These are phyloP conservation scores for Chenopodium formosanum DNA, from an alignment of 148 eudicot genomes.

Conservation along the genomic window DNA sequence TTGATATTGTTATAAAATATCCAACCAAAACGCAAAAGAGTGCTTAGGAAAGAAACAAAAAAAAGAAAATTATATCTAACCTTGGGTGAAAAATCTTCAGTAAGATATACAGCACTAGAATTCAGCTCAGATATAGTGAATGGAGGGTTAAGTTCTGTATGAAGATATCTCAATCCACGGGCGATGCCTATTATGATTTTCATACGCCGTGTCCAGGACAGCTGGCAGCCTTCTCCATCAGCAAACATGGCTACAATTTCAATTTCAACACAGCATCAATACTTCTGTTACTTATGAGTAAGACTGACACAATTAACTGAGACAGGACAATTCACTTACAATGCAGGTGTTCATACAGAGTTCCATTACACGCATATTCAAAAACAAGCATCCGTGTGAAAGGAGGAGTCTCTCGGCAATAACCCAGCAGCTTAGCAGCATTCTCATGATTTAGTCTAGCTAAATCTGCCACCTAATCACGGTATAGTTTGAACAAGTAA, in stretches of 20 bases:
- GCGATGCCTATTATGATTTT: conserved; percentile 83
- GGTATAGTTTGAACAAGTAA: background rate
- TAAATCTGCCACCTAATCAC: conserved; percentile 77
- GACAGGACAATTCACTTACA: conserved; percentile 49
- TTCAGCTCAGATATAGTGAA: conserved; percentile 79
- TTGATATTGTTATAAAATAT: background rate
- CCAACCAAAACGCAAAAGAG: background rate
- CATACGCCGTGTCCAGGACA: conserved; percentile 94
- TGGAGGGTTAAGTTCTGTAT: conserved; percentile 86
- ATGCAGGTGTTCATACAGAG: conserved; percentile 87
- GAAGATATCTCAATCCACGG: conserved; percentile 79
- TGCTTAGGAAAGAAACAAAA: background rate
- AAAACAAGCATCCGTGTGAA: conserved; percentile 92
- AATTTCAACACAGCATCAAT: conserved; percentile 9
- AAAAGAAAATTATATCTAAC: conserved; percentile 29
- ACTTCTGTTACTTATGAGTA: background rate
- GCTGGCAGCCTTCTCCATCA: conserved; percentile 89
- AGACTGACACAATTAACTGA: background rate
- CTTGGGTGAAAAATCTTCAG: conserved; percentile 94
- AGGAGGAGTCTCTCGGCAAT: conserved; percentile 76
- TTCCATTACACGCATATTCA: conserved; percentile 90
- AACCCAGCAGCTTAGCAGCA: conserved; percentile 77
- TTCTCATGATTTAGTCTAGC: conserved; percentile 88
- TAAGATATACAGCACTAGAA: conserved; percentile 84
- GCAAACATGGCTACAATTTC: conserved; percentile 31